phyloP scores from a whole-genome alignment of 805 yeast species.

The Wickerhamiella lipophila region DNA sequence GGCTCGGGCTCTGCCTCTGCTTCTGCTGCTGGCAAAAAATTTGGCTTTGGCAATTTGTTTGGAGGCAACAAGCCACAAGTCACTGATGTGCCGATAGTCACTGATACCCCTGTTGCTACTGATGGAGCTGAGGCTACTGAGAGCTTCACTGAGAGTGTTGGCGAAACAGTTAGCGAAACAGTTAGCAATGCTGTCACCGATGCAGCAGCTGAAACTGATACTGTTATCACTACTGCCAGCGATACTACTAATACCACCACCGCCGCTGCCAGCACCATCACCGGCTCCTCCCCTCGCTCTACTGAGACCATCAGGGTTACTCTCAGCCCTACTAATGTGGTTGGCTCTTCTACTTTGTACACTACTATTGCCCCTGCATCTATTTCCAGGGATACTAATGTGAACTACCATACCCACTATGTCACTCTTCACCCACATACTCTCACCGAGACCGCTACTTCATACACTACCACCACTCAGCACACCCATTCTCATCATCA shows the following conservation, averaged over 20 bases:
- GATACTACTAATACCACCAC: not conserved
- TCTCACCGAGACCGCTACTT: not conserved
- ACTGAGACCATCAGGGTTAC: not conserved
- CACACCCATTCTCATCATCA: not conserved
- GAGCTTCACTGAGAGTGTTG: not conserved
- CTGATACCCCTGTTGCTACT: not conserved
- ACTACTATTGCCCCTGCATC: not conserved
- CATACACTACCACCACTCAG: constrained; percentile 1
- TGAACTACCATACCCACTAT: constrained; percentile 7
- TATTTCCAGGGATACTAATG: not conserved
- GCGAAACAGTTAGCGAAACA: not conserved
- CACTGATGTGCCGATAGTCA: not conserved
- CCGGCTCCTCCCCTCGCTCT: not conserved
- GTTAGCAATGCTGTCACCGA: not conserved
- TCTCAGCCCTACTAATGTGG: constrained; percentile 1
- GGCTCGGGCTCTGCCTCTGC: not conserved
- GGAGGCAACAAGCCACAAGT: not conserved
- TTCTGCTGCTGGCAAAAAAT: not conserved
- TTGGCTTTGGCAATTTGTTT: not conserved
- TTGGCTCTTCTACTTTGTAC: constrained; percentile 2
- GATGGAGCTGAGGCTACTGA: not conserved
- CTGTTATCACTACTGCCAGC: not conserved
- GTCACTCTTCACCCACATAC: constrained; percentile 2
- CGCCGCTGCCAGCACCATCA: not conserved
- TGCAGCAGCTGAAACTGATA: not conserved